phyloP scores from a whole-genome alignment of 2,329 filamentous ascomycete species.

The Phoma sp. region DNA sequence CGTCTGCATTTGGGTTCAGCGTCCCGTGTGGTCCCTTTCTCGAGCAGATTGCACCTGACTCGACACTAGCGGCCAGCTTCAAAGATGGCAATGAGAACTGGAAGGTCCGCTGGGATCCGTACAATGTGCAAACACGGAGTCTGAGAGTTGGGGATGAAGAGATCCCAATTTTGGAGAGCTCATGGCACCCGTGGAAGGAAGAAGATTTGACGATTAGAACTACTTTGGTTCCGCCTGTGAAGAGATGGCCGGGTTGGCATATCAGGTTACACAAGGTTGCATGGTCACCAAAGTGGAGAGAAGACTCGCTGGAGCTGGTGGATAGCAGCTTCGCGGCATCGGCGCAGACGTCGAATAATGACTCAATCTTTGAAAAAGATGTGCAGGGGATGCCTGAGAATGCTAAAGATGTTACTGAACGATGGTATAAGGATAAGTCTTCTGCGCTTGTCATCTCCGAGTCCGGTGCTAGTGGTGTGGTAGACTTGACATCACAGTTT shows the following conservation, averaged over 20 bases:
- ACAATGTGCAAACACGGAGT: slow-evolving; percentile 7
- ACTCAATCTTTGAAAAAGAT: slow-evolving; percentile 23
- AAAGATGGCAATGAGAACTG: slow-evolving; percentile 24
- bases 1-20: slow-evolving; percentile 57
- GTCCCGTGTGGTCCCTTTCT: slow-evolving; percentile 51
- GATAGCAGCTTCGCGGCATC: slow-evolving; percentile 25
- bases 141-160: slow-evolving; percentile 6
- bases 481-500: slow-evolving; percentile 18
- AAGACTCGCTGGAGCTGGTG: background rate
- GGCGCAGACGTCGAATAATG: slow-evolving; percentile 16
- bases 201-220: slow-evolving; percentile 11
- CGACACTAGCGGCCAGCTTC: slow-evolving; percentile 26
- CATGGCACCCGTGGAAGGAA: slow-evolving; percentile 22
- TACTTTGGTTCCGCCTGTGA: slow-evolving; percentile 11
- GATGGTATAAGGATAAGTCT: slow-evolving; percentile 18
- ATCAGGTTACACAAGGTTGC: slow-evolving; percentile 19
- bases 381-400: background rate
- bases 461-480: slow-evolving; percentile 23
- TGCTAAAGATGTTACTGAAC: background rate
- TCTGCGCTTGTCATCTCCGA: slow-evolving; percentile 18
- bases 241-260: slow-evolving; percentile 25
- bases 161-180: slow-evolving; percentile 3
- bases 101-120: slow-evolving; percentile 31
- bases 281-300: background rate
- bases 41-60: slow-evolving; percentile 40